These are phyloP conservation scores for Penicillium cataractarum DNA, from an alignment of 495 filamentous ascomycete species.

Conservation along the genomic window DNA sequence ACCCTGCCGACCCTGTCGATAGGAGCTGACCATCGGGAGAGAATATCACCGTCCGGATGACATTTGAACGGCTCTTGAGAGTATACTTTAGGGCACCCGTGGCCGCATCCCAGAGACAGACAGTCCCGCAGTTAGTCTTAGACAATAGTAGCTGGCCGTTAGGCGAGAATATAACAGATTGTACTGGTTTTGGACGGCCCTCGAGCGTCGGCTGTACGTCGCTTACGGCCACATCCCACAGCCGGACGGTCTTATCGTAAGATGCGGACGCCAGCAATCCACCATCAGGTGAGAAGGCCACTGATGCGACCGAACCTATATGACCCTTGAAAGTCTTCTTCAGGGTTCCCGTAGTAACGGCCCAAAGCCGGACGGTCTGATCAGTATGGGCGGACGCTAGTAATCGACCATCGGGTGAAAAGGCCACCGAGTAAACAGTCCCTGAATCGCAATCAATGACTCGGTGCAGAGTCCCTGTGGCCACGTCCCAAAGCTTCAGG, in stretches of 20 bases:
- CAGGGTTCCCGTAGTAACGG: constrained; percentile 8
- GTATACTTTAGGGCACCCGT: constrained; percentile 15
- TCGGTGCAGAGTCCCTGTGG: background rate
- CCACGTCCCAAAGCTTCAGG: background rate
- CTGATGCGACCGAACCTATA: constrained; percentile 10
- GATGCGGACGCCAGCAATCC: constrained; percentile 22
- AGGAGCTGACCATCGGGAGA: constrained; percentile 12
- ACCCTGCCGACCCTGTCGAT: constrained; percentile 23
- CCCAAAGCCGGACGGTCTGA: constrained; percentile 12
- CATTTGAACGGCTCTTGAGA: constrained; percentile 15
- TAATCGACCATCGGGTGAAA: constrained; percentile 27
- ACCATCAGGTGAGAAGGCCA: constrained; percentile 31
- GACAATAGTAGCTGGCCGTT: constrained; percentile 35
- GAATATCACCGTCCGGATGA: constrained; percentile 5
- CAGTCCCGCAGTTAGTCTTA: constrained; percentile 29
- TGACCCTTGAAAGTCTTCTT: background rate
- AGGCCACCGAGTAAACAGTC: constrained; percentile 27
- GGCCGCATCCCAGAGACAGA: constrained; percentile 27
- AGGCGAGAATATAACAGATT: background rate
- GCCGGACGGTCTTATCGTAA: constrained; percentile 24
- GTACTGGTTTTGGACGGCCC: background rate
- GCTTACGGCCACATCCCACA: constrained; percentile 29
- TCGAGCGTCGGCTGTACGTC: background rate
- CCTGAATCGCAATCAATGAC: background rate
- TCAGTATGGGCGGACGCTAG: constrained; percentile 22